Base-by-base conservation (phyloP, 2,329 filamentous ascomycete genomes). In the Penicillium sp. region DNA sequence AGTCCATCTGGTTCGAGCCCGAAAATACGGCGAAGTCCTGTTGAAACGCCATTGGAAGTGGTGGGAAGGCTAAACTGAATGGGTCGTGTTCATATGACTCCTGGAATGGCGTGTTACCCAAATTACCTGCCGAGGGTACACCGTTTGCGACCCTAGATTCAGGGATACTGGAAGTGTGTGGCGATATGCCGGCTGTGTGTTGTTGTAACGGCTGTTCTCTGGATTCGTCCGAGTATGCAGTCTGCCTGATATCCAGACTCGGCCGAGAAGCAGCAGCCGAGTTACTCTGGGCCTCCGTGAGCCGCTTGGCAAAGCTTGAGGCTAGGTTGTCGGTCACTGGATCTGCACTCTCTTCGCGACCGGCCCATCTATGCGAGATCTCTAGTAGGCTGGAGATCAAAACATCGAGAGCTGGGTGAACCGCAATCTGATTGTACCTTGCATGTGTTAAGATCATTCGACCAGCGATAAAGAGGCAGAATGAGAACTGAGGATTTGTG, bases 401-500 rank as follows among this genome's bases (percentile, higher is more conserved):
- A 0, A 65, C 68, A 13, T 73, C 66, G 16, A 78, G 69, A 3
- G 68, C 70, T 0, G 52, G 47, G 0, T 68, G 55, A 1, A 76
- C 54, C 2, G 61, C 39, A 0, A 68, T 58, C 13, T 56, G 54
- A 51, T 74, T 69, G 55, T 75, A 70, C n/a, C 59, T 54, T 32
- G 31, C 31, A 32, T 32, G 31, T 32, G 31, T 32, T 11, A 56
- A 13, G n/a, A 68, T 47, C 62, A 67, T 49, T 62, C 66, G 14
- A 56, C 57, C 2, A 57, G 57, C 13, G 71, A 81, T 68, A 43
- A 78, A 82, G 0, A 76, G 69, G 54, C 78, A 81, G 32, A 81
- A 78, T 0, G 76, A 69, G 58, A 79, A 80, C 36, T 80, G 79
- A 2, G 68, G 59, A 43, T 62, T 47, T 27, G 57, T 54, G 24